Base-by-base conservation (phyloP, 352 stramenopile species). In the Vaucheria bursata region DNA sequence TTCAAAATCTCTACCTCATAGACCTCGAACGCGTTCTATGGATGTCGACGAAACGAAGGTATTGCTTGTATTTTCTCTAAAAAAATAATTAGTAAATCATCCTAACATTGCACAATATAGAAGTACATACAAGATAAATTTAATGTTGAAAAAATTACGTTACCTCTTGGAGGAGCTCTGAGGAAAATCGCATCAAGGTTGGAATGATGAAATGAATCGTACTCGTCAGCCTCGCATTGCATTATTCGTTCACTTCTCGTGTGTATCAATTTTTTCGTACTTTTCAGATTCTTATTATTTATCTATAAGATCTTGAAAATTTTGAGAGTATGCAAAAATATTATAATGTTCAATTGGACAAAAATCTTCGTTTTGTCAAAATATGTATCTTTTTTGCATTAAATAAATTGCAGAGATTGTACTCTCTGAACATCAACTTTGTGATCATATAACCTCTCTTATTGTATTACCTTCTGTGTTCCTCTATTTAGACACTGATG, bases 1-100 rank as follows among this genome's bases (percentile, higher is more conserved):
- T 52, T n/a, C n/a, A n/a, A n/a, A n/a, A 6, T 8, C 18, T n/a
- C 71, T 35, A 7, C 37, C 36, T 40, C 75, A 80, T 39, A 65
- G 68, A 36, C 37, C 59, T 18, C 39, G 77, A n/a, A 81, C 77
- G 4, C 50, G 77, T 39, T 81, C 77, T n/a, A 81, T 81, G 77
- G 77, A 81, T 31, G 77, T 52, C 0, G 50, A 40, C n/a, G 75
- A 80, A 29, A 50, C 29, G 37, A 34, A 25, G 12, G 12, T 59
- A 12, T 29, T 7, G 74, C 74, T 33, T 35, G 29, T 2, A 1
- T 12, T 34, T 66, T 32, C 12, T 40, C 8, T 34, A 34, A 3
- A 12, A 69, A 34, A 12, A 34, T 7, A 69, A 38, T 64, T 34
- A 39, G 1, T 34, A 78, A 64, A 59, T 25, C 45, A 59, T n/a